Percentiles rank a stretch among this genome's conserved stretches.
Conservation (phyloP, 768 basidiomycete genomes). For the Auriscalpium orientale region DNA sequence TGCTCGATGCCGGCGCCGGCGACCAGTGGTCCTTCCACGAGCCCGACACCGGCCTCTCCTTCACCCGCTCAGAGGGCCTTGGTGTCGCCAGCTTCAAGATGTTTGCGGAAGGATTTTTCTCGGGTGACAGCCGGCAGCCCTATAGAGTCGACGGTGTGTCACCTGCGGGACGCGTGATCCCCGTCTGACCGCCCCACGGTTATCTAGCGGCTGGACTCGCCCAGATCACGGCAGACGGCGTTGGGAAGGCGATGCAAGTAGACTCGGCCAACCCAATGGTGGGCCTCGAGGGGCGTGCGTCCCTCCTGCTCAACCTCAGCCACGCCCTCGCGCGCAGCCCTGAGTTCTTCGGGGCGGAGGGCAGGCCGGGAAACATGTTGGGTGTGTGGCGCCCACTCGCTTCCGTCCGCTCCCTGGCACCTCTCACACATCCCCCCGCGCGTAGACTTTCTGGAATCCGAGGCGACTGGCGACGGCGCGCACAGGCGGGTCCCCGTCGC, state of each 20-base stretch:
- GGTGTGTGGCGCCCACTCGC: slow-evolving; percentile 35
- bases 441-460: slow-evolving; percentile 59
- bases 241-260: slow-evolving; percentile 75
- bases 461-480: slow-evolving; percentile 37
- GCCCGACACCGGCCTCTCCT: slow-evolving; percentile 40
- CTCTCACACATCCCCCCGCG: neutral
- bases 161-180: slow-evolving; percentile 8
- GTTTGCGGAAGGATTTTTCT: slow-evolving; percentile 82
- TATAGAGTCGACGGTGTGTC: slow-evolving; percentile 73
- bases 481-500: slow-evolving; percentile 56
- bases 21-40: slow-evolving; percentile 75
- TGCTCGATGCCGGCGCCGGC: slow-evolving; percentile 93
- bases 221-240: slow-evolving; percentile 48
- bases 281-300: slow-evolving; percentile 80
- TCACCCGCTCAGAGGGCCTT: slow-evolving; percentile 70
- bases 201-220: slow-evolving; percentile 61
- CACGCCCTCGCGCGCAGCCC: slow-evolving; percentile 59
- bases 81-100: slow-evolving; percentile 88
- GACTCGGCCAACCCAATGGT: slow-evolving; percentile 74
- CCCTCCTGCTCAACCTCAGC: slow-evolving; percentile 66
- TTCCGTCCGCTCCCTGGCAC: neutral
- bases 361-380: slow-evolving; percentile 76
- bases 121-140: slow-evolving; percentile 50
- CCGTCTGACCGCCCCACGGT: neutral
- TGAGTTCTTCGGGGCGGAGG: slow-evolving; percentile 64